These are phyloP conservation scores for Blumeriella jaapii DNA, from an alignment of 2,329 filamentous ascomycete genomes.

Conservation along the genomic window DNA sequence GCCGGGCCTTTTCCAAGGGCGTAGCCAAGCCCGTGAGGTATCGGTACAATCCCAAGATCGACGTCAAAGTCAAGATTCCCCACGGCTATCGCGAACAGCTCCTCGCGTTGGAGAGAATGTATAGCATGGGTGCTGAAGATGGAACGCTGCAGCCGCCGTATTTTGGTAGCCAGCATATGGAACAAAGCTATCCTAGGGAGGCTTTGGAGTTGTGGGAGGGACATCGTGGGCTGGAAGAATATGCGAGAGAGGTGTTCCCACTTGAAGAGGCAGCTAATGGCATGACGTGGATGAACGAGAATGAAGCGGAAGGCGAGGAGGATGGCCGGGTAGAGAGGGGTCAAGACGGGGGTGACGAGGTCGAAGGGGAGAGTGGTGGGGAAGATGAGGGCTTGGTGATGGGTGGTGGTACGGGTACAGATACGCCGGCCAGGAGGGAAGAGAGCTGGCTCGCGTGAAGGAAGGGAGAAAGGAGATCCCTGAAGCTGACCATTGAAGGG, in stretches of 20 bases:
- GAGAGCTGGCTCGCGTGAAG: conserved; percentile 26
- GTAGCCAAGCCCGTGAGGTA: conserved; percentile 71
- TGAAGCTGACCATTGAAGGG: not conserved
- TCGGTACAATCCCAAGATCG: conserved; percentile 58
- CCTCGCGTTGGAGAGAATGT: conserved; percentile 52
- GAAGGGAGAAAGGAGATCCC: not conserved
- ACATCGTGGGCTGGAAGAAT: conserved; percentile 82
- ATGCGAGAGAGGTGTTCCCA: conserved; percentile 86
- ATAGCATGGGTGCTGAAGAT: conserved; percentile 36
- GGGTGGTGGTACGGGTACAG: conserved; percentile 19
- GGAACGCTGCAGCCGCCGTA: conserved; percentile 45
- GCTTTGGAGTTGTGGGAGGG: conserved; percentile 84
- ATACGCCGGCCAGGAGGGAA: conserved; percentile 23
- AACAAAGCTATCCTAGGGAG: conserved; percentile 56
- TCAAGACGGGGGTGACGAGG: conserved; percentile 30
- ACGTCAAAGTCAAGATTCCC: conserved; percentile 77
- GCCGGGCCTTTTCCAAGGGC: conserved; percentile 66
- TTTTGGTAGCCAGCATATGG: conserved; percentile 46
- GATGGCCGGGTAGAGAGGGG: conserved; percentile 18
- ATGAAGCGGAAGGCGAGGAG: no score
- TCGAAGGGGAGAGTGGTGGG: conserved; percentile 39
- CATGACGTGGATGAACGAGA: conserved; percentile 69
- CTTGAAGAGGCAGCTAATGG: conserved; percentile 93
- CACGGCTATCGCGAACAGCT: conserved; percentile 83
- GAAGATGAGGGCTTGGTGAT: conserved; percentile 34